Conservation (phyloP, 768 basidiomycete genomes). For the Phanerochaete carnosa region DNA sequence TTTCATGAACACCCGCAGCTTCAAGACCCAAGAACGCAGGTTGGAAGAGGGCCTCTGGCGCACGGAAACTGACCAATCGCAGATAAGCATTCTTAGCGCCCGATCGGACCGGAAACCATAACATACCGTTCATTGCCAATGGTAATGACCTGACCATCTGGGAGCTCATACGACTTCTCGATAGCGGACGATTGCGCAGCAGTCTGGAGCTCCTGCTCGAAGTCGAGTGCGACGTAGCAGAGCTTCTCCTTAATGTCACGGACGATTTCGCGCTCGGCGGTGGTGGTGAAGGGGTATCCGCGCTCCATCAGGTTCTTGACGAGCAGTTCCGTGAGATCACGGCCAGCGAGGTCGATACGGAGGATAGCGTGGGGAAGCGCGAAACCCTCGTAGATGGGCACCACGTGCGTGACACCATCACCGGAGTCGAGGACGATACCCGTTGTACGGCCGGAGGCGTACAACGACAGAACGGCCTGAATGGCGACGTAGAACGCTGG, state of each 20-base stretch:
- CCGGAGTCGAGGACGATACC: constrained; percentile 77
- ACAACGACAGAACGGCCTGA: constrained; percentile 84
- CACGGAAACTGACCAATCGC: constrained; percentile 55
- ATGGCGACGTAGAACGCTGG: constrained; percentile 92
- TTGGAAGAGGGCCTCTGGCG: constrained; percentile 93
- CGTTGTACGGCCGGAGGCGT: constrained; percentile 68
- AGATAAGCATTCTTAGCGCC: constrained; percentile 17
- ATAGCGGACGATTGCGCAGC: constrained; percentile 62
- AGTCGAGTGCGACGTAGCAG: constrained; percentile 71
- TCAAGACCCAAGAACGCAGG: constrained; percentile 84
- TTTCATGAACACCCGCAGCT: constrained; percentile 77
- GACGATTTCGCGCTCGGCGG: constrained; percentile 59
- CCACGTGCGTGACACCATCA: constrained; percentile 69
- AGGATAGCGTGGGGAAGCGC: constrained; percentile 66
- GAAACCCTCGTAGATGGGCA: constrained; percentile 75
- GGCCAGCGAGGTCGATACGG: constrained; percentile 63
- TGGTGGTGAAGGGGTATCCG: constrained; percentile 62
- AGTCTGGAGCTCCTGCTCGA: constrained; percentile 71
- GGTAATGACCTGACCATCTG: constrained; percentile 65
- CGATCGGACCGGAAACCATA: constrained; percentile 15
- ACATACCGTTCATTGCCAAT: constrained; percentile 83
- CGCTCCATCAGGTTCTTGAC: constrained; percentile 56
- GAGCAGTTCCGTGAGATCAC: constrained; percentile 60
- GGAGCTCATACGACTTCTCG: constrained; percentile 72
- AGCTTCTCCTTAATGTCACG: constrained; percentile 81